Evolutionary conservation across 805 yeast species (phyloP).

Genomic region (Pichia paraexigua): DNA sequence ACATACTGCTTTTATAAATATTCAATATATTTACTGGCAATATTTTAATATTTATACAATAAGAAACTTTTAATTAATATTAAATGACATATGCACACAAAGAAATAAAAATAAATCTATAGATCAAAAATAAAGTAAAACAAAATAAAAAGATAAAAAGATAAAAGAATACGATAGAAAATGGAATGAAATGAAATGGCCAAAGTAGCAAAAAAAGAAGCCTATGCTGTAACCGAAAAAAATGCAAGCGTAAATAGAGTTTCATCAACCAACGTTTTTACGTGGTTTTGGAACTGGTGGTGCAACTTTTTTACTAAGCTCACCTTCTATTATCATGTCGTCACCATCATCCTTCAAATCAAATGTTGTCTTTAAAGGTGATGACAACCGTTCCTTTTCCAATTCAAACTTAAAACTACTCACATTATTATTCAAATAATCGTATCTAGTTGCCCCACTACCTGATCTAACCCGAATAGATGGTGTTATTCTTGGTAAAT

Average conservation of each 20-base stretch:
- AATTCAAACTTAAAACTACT: slow-evolving; percentile 13
- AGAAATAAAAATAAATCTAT: not conserved
- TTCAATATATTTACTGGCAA: not conserved
- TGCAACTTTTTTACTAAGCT: not conserved
- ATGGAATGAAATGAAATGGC: not conserved
- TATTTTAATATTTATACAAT: not conserved
- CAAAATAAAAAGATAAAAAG: not conserved
- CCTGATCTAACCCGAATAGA: slow-evolving; percentile 11
- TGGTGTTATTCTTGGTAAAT: not conserved
- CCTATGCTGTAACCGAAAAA: not conserved
- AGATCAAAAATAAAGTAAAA: not conserved
- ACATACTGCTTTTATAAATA: not conserved
- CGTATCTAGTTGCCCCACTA: slow-evolving; percentile 19
- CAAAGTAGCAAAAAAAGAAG: not conserved
- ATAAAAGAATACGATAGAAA: not conserved
- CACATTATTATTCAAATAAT: slow-evolving; percentile 16
- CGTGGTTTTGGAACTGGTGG: slow-evolving; percentile 8
- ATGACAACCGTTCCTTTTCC: slow-evolving; percentile 4
- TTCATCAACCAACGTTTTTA: not conserved
- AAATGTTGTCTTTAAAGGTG: slow-evolving; percentile 1
- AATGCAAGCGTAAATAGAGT: not conserved
- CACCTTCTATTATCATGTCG: not conserved
- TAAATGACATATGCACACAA: not conserved
- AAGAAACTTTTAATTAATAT: not conserved
- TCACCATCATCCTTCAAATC: not conserved